Evolutionary conservation across 306 rosid species (phyloP), one percentile per base, ranked within the genome.

Genomic region (Fragaria vesca): DNA sequence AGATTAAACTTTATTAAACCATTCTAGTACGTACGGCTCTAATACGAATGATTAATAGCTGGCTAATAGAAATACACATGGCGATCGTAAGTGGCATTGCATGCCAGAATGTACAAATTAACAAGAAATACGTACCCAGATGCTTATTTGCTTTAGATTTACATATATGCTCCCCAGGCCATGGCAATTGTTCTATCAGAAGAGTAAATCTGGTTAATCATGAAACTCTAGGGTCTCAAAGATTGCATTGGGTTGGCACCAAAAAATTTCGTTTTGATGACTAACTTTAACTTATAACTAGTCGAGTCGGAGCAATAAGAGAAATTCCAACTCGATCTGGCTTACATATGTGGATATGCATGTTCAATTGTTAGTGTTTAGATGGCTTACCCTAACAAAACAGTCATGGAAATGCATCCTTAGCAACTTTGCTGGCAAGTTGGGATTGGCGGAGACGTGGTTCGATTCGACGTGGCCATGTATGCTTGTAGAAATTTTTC

Each of bases 371-470:
- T 20, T 58, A 30, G 13, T 28, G 3, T 1, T 66, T 42, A 24
- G 46, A 54, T 55, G 34, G 16, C 47, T 58, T 79, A 90, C 90
- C 89, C 88, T 85, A 60, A 88, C 92, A 78, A 90, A 90, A 71
- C 94, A 88, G 58, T 88, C 92, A 62, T 90, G 92, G 78, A 88
- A 88, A 74, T 90, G 95, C 90, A 90, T 7, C 79, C 92, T 86
- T 0, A 90, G 76, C 42, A 90, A 81, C 81, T 77, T 82, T 57
- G 92, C 89, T 0, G 92, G 85, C 62, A 88, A 78, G 17, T 26
- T 13, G 28, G 88, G 85, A 18, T 82, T 83, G 28, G 45, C 47
- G 15, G 75, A 71, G 52, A 88, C 92, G 72, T 73, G 86, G 17
- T 85, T 24, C 54, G 24, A 24, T 24, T 24, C 24, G 24, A 24